phyloP scores from a whole-genome alignment of 225 moss, liverwort and hornwort species.

The Rhytidiadelphus loreus region DNA sequence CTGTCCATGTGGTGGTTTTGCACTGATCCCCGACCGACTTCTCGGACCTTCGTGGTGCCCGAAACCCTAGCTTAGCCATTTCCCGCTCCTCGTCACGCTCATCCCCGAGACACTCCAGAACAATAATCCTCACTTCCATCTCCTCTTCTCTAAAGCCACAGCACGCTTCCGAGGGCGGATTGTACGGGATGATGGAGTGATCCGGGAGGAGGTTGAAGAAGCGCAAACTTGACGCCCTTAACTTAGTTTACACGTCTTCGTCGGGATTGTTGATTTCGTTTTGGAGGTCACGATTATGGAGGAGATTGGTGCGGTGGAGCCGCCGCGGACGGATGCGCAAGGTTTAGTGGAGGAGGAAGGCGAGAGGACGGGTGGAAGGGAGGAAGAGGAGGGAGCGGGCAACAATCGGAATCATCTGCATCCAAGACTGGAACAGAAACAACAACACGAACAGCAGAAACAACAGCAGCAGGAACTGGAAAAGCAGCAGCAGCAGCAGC shows the following conservation, averaged over 20 bases:
- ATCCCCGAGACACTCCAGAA: not conserved
- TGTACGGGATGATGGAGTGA: slow-evolving; percentile 6
- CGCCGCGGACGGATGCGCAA: slow-evolving; percentile 39
- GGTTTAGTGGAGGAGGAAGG: slow-evolving; percentile 21
- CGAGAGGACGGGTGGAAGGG: not conserved
- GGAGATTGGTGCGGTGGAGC: slow-evolving; percentile 39
- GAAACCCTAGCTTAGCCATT: slow-evolving; percentile 4
- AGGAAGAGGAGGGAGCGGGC: not conserved
- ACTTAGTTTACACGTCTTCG: not conserved
- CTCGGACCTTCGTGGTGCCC: not conserved
- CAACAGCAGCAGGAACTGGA: not conserved
- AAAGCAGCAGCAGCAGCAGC: not conserved
- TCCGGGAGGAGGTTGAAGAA: not conserved
- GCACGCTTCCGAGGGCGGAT: not conserved
- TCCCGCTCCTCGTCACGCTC: not conserved
- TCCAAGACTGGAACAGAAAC: not conserved
- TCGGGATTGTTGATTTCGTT: not conserved
- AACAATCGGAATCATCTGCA: not conserved
- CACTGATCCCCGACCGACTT: not conserved
- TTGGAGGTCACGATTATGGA: slow-evolving; percentile 20
- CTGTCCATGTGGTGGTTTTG: slow-evolving; percentile 3
- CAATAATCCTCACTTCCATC: not conserved
- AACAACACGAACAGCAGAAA: not conserved
- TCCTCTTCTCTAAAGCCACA: not conserved
- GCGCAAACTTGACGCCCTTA: not conserved